Evolutionary conservation across 2,329 filamentous ascomycete genomes (phyloP), one percentile per base, ranked within the genome.

Genomic region (Parascedosporium putredinis): DNA sequence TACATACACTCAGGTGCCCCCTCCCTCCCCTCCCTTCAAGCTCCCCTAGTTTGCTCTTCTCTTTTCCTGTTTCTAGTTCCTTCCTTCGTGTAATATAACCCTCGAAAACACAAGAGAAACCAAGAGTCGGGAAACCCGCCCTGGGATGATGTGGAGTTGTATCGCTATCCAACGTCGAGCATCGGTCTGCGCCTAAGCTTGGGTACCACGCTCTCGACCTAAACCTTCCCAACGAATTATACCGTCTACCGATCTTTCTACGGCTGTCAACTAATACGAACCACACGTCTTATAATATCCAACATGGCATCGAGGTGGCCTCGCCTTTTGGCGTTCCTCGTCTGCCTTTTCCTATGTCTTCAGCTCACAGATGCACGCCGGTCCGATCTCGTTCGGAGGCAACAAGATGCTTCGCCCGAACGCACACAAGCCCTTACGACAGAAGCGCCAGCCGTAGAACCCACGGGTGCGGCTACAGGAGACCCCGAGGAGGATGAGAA

Each of bases 321-420:
- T 6, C 47, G 44, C 24, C 27, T 50, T 23, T 51, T 47, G 27
- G 36, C 45, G n/a, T 24, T 50, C 4, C 54, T 72, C 42, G 55
- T 74, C 50, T 67, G 64, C 55, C 56, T 73, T 20, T 46, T 65
- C 3, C 45, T 72, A 38, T 59, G 60, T 38, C 56, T 71, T 22
- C 66, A 73, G 40, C 53, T 65, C 44, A 64, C 61, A 18, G 56
- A 59, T 20, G 67, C 66, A 9, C 62, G 65, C 38, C 60, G 56
- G 50, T 56, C 65, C 25, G 57, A 57, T 6, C 55, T 64, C 33
- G 49, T 61, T 18, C 58, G 56, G 53, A 64, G 68, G 52, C 64
- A 69, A 50, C 65, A 68, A 45, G 59, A 34, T 10, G 29, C 16
- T 7, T 20, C 22, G 22, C 27, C 48, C 7, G 18, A 44, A 25